Percentiles rank a stretch among this genome's conserved stretches.
Evolutionary conservation across 257 asterid species (phyloP).

Genomic region (Anisodus tanguticus): DNA sequence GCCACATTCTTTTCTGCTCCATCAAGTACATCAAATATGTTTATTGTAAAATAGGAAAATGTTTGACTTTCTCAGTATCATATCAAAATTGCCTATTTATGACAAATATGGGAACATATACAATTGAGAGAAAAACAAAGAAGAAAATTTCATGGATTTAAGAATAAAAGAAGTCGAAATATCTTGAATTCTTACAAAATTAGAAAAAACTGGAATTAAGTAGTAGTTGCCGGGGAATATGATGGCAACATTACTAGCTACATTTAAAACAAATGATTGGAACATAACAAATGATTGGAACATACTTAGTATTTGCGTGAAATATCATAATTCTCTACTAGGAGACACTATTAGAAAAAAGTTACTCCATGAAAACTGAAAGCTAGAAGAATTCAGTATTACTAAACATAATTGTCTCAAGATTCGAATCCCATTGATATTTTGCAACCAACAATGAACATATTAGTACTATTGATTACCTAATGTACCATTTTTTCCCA

Average conservation of each 20-base stretch:
- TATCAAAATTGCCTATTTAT: slow-evolving; percentile 20
- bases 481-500: not conserved
- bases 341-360: not conserved
- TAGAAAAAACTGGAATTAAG: not conserved
- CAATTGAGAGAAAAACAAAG: not conserved
- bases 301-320: not conserved
- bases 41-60: not conserved
- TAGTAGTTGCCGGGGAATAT: not conserved
- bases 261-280: not conserved
- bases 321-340: not conserved
- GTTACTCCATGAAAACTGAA: not conserved
- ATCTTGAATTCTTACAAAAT: not conserved
- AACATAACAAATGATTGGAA: slow-evolving; percentile 9
- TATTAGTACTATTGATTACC: not conserved
- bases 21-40: not conserved
- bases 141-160: not conserved
- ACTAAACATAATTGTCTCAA: not conserved
- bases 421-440: slow-evolving; percentile 5
- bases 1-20: slow-evolving; percentile 23
- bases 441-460: not conserved
- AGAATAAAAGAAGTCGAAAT: not conserved
- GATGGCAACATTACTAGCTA: not conserved
- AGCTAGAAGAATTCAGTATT: not conserved
- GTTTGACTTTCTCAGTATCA: slow-evolving; percentile 16
- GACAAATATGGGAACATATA: not conserved